phyloP scores from a whole-genome alignment of 768 basidiomycete species.

The Flagelloscypha sp. region DNA sequence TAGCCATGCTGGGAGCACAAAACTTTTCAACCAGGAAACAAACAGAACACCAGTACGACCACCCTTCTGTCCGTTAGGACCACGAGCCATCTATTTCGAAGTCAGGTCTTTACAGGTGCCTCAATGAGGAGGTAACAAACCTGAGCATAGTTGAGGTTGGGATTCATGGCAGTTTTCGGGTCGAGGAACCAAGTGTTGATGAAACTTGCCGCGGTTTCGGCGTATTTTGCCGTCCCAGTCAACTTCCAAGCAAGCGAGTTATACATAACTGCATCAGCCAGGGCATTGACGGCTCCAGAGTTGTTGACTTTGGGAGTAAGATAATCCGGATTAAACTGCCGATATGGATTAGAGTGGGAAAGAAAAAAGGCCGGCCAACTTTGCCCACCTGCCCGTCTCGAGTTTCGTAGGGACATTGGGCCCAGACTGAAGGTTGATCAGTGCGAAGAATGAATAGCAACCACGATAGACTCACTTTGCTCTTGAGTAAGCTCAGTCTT shows the following conservation, averaged over 20 bases:
- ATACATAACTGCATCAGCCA: conserved; percentile 32
- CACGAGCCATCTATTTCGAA: conserved; percentile 12
- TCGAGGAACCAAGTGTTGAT: conserved; percentile 35
- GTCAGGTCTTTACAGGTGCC: too few species aligned
- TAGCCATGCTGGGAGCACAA: neutral
- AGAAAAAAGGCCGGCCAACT: conserved; percentile 5
- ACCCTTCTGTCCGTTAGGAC: conserved; percentile 6
- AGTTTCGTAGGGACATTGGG: conserved; percentile 27
- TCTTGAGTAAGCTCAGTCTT: conserved; percentile 27
- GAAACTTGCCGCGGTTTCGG: conserved; percentile 21
- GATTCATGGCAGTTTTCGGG: conserved; percentile 30
- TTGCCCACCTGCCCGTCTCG: conserved; percentile 26
- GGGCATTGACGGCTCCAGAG: conserved; percentile 24
- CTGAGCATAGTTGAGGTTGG: conserved; percentile 31
- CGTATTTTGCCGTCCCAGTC: conserved; percentile 24
- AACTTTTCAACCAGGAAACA: neutral
- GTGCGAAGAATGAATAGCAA: neutral
- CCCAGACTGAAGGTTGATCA: conserved; percentile 18
- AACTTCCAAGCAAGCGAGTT: conserved; percentile 32
- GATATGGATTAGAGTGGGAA: conserved; percentile 23
- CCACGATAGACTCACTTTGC: conserved; percentile 16
- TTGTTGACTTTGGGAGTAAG: conserved; percentile 29
- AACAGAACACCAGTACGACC: conserved; percentile 9
- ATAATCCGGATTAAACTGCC: conserved; percentile 32
- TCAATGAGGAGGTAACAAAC: too few species aligned